A percentile compares a stretch with the other conserved stretches of the same genome.
Evolutionary conservation across 805 yeast species (phyloP).

Genomic region (Myxozyma udenii): DNA sequence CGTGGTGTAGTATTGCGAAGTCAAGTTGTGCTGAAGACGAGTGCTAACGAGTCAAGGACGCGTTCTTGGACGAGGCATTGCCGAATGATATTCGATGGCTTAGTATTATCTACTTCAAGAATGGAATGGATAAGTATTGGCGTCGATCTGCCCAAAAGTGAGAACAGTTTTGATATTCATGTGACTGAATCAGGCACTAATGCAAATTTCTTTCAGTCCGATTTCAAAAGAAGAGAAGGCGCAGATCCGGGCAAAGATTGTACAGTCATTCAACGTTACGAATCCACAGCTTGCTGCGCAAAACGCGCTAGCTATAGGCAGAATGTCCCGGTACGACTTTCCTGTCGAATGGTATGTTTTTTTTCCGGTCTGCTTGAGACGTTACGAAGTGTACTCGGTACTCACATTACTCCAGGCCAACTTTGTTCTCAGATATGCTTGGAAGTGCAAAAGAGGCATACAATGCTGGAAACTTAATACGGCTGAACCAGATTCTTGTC

Average conservation of each 20-base stretch:
- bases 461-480: slow-evolving; percentile 43
- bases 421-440: slow-evolving; percentile 60
- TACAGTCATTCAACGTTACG: slow-evolving; percentile 60
- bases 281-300: slow-evolving; percentile 75
- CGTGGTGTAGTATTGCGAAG: not conserved
- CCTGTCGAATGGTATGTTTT: slow-evolving; percentile 66
- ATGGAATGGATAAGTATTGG: slow-evolving; percentile 85
- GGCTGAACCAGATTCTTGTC: slow-evolving; percentile 59
- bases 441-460: slow-evolving; percentile 41
- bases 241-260: slow-evolving; percentile 57
- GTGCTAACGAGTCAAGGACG: slow-evolving; percentile 37
- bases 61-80: slow-evolving; percentile 57
- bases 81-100: slow-evolving; percentile 77
- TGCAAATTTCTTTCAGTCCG: slow-evolving; percentile 33
- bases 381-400: not conserved
- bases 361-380: not conserved
- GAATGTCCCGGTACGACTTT: slow-evolving; percentile 78
- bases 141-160: slow-evolving; percentile 58
- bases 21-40: not conserved
- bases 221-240: slow-evolving; percentile 65
- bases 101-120: slow-evolving; percentile 82
- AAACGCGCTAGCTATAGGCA: slow-evolving; percentile 77
- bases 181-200: not conserved
- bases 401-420: slow-evolving; percentile 42
- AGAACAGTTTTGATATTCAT: slow-evolving; percentile 15